Conservation (phyloP, 768 basidiomycete genomes). For the Amanita pallidorosea region DNA sequence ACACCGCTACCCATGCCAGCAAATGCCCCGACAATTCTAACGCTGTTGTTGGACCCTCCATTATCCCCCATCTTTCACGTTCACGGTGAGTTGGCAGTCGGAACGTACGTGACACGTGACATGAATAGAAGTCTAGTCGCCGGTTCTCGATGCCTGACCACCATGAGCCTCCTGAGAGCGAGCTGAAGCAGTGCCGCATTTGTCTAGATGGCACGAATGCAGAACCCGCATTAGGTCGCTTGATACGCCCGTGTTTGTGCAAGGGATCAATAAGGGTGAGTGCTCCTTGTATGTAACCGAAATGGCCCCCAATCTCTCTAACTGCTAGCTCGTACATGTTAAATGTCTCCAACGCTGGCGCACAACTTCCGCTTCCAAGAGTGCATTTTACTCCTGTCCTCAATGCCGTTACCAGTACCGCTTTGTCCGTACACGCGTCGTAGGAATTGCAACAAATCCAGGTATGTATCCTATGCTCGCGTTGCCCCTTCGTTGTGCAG, state of each 20-base stretch:
- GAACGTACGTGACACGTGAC: not conserved
- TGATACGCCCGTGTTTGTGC: slow-evolving; percentile 77
- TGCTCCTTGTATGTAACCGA: slow-evolving; percentile 5
- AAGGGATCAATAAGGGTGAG: slow-evolving; percentile 65
- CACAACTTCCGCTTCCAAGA: slow-evolving; percentile 44
- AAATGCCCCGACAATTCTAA: slow-evolving; percentile 36
- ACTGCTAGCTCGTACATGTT: slow-evolving; percentile 70
- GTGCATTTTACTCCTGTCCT: slow-evolving; percentile 70
- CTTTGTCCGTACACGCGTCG: slow-evolving; percentile 58
- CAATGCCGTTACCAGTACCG: slow-evolving; percentile 74
- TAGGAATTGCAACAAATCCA: slow-evolving; percentile 73
- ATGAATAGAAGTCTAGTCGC: not conserved
- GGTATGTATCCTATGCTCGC: slow-evolving; percentile 24
- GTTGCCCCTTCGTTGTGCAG: slow-evolving; percentile 1
- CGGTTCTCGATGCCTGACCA: slow-evolving; percentile 3
- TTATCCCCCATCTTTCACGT: slow-evolving; percentile 19
- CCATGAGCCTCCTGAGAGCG: slow-evolving; percentile 6
- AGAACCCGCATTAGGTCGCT: slow-evolving; percentile 52
- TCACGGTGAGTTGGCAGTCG: slow-evolving; percentile 4
- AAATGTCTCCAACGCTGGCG: slow-evolving; percentile 73
- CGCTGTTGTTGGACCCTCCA: slow-evolving; percentile 26
- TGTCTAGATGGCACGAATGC: slow-evolving; percentile 63
- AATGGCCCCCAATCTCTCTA: slow-evolving; percentile 9
- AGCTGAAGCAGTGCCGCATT: slow-evolving; percentile 73
- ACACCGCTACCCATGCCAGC: slow-evolving; percentile 55